Evolutionary conservation across 176 grass and related monocot genomes (phyloP).

Genomic region (Cenchrus americanus): DNA sequence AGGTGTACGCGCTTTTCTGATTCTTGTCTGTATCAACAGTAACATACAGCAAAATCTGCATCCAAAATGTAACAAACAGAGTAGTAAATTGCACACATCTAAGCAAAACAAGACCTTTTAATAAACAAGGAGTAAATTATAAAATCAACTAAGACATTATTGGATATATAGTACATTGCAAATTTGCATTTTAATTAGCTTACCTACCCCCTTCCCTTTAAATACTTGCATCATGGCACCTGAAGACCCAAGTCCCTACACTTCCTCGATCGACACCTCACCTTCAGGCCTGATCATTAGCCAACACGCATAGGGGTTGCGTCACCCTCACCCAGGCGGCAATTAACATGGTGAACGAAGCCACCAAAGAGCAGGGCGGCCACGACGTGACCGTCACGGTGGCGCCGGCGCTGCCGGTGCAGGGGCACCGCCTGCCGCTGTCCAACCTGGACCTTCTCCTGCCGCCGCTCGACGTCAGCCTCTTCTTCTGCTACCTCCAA

Average conservation of each 20-base stretch:
- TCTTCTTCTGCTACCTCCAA: conserved; percentile 74
- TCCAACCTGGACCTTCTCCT: conserved; percentile 82
- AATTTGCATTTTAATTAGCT: not conserved
- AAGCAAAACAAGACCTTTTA: not conserved
- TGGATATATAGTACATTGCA: not conserved
- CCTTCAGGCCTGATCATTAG: not conserved
- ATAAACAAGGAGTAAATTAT: not conserved
- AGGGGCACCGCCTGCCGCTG: conserved; percentile 53
- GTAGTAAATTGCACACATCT: not conserved
- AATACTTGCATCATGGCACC: not conserved
- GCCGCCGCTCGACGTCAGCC: conserved; percentile 60
- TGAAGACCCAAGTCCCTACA: not conserved
- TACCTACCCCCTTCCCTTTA: not conserved
- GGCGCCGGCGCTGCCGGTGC: conserved; percentile 45
- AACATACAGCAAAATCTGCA: not conserved
- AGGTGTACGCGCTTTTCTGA: too few relatives aligned
- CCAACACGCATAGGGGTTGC: not conserved
- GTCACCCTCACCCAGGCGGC: not conserved
- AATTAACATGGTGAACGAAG: conserved; percentile 51
- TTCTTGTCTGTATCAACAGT: not conserved
- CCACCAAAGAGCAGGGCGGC: conserved; percentile 13
- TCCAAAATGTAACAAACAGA: not conserved
- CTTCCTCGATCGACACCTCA: not conserved
- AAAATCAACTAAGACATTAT: not conserved
- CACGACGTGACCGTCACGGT: conserved; percentile 49